Base-by-base conservation (phyloP, 495 filamentous ascomycete species). In the Eremomyces bilateralis region DNA sequence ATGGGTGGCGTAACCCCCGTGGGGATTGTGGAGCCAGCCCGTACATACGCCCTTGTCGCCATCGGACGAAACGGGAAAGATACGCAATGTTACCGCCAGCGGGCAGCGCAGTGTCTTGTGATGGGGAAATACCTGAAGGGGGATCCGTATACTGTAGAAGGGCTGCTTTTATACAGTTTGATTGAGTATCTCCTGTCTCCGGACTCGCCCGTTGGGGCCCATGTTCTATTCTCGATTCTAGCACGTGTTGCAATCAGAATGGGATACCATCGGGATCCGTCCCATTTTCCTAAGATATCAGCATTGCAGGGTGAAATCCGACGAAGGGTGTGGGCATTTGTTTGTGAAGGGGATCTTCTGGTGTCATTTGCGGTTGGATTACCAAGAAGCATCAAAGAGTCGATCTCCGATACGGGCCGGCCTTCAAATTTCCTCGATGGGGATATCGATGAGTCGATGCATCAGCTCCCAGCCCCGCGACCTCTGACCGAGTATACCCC, bases 51-150 rank as follows among this genome's bases (percentile, higher is more conserved):
- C 8, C 30, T 27, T 13, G 13, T 8, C 8, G 24, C 24, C 8
- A 13, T 8, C 6, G 6, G 13, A 8, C 24, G 6, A 10, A 18
- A 8, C 15, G 65, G 88, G 57, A 80, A 81, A 12, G 65, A 68
- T 20, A 71, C 71, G 36, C n/a, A n/a, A n/a, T n/a, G n/a, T n/a
- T 95, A 83, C 51, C 69, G 82, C 32, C 55, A 70, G 38, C 67
- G 78, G 27, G 81, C 85, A 4, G 81, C 84, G 27, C 80, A 94
- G 51, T 92, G 80, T 47, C 59, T 99, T 22, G 63, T 83, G 3
- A 63, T 79, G 37, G 84, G 80, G 2, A 83, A 95, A 51, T 93
- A 85, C 47, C 85, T 81, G 1, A 85, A 82, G 51, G 76, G 84
- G 17, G 63, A 76, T 18, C 72, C 71, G 25, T 73, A 84, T 48